These are phyloP conservation scores for Malassezia caprae DNA, from an alignment of 1,284 basidiomycete species.

Conservation along the genomic window DNA sequence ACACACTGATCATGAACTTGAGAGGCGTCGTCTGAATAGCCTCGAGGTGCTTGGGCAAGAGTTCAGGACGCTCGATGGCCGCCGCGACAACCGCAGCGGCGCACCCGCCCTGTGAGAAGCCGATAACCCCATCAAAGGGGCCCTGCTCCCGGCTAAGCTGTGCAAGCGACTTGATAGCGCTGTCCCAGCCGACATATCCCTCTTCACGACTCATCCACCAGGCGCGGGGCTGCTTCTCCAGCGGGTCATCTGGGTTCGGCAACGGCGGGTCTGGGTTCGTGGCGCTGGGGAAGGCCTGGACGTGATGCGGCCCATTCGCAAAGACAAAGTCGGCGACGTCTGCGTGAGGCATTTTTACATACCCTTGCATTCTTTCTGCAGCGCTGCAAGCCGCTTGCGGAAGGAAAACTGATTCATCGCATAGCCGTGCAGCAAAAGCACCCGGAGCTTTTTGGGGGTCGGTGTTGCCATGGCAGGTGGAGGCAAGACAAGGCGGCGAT, in stretches of 20 bases:
- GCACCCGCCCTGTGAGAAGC: conserved; percentile 41
- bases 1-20: conserved; percentile 38
- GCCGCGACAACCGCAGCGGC: conserved; percentile 34
- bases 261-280: conserved; percentile 17
- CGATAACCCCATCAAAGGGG: conserved; percentile 43
- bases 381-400: conserved; percentile 28
- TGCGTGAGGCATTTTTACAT: conserved; percentile 6
- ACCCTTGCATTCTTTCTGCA: conserved; percentile 37
- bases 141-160: conserved; percentile 27
- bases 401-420: conserved; percentile 40
- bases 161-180: conserved; percentile 32
- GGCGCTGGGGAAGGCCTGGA: conserved; percentile 20
- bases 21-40: conserved; percentile 25
- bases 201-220: conserved; percentile 40
- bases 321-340: conserved; percentile 43
- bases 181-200: conserved; percentile 33
- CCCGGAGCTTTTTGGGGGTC: conserved; percentile 22
- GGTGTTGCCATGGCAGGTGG: neutral
- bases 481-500: neutral
- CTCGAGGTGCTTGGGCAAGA: conserved; percentile 24
- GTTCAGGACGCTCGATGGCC: conserved; percentile 34
- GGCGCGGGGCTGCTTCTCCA: conserved; percentile 43
- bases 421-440: conserved; percentile 44
- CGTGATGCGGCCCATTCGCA: conserved; percentile 38
- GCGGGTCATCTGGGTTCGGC: conserved; percentile 33